These are phyloP conservation scores for Trichomonas tenax DNA, from an alignment of 208 protist genomes.

Conservation along the genomic window DNA sequence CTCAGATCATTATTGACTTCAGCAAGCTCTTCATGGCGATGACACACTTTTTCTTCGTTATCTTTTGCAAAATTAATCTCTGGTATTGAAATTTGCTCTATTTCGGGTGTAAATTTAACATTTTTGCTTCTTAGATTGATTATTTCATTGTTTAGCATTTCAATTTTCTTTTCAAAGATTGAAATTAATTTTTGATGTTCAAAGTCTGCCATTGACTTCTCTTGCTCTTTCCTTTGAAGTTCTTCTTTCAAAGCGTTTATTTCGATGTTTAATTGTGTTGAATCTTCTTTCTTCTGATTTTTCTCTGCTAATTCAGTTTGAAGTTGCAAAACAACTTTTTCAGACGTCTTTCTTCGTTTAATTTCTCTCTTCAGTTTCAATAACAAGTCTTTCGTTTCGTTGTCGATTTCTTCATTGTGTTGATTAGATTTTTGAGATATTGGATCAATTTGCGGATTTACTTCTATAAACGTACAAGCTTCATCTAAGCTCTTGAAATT, in stretches of 20 bases:
- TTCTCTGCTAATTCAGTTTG: neutral
- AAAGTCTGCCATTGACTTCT: neutral
- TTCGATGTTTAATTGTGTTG: neutral
- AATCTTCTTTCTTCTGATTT: neutral
- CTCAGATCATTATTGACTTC: neutral
- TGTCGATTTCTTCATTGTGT: neutral
- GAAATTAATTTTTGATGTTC: neutral
- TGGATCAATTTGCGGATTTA: neutral
- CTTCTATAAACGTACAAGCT: neutral
- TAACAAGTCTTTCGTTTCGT: neutral
- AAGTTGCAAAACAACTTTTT: neutral
- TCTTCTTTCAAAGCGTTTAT: neutral
- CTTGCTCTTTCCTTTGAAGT: neutral
- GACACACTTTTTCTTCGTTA: neutral
- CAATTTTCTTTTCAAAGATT: neutral
- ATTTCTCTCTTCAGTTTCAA: neutral
- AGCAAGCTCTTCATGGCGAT: neutral
- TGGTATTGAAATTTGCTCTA: neutral
- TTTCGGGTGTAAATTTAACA: neutral
- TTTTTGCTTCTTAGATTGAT: neutral
- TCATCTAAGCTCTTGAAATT: neutral
- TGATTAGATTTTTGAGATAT: neutral
- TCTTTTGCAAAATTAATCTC: neutral
- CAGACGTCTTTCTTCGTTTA: neutral
- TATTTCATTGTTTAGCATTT: neutral